Conservation (phyloP, 2,329 filamentous ascomycete species). For the Fusarium albosuccineum region DNA sequence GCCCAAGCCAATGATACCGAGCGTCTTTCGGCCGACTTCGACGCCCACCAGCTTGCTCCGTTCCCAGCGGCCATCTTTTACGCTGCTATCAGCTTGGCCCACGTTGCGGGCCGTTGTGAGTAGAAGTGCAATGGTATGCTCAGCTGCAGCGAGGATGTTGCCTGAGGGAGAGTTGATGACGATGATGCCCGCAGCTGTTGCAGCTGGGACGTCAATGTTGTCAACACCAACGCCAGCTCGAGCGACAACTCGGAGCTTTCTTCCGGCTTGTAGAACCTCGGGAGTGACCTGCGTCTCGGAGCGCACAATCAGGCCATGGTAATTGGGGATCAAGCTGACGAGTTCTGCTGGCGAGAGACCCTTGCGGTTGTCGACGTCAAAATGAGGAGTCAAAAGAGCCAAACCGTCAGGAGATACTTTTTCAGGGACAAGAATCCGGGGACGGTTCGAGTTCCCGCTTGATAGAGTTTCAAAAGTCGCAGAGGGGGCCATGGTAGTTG, state of each 20-base stretch:
- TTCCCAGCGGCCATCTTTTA: slow-evolving; percentile 83
- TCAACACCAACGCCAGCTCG: slow-evolving; percentile 86
- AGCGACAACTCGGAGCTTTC: slow-evolving; percentile 81
- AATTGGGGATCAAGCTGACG: slow-evolving; percentile 74
- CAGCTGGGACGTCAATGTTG: slow-evolving; percentile 81
- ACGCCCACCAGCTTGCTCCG: slow-evolving; percentile 79
- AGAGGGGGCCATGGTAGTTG: slow-evolving; percentile 46
- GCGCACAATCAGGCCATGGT: slow-evolving; percentile 82
- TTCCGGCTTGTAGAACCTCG: slow-evolving; percentile 73
- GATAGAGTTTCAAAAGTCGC: slow-evolving; percentile 43
- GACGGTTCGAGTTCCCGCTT: slow-evolving; percentile 36
- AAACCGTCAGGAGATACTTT: slow-evolving; percentile 85
- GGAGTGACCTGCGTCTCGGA: slow-evolving; percentile 86
- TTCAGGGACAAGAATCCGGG: slow-evolving; percentile 78
- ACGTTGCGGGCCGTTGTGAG: slow-evolving; percentile 82
- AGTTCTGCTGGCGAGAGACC: slow-evolving; percentile 74
- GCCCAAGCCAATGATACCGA: slow-evolving; percentile 83
- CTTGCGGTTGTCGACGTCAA: slow-evolving; percentile 77
- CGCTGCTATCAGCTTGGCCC: slow-evolving; percentile 74
- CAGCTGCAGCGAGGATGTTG: slow-evolving; percentile 84
- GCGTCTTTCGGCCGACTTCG: slow-evolving; percentile 81
- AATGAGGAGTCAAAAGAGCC: slow-evolving; percentile 73
- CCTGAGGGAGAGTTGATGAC: slow-evolving; percentile 85
- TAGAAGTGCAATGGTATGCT: slow-evolving; percentile 81
- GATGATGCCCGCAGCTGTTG: slow-evolving; percentile 79